A percentile compares a stretch with the other conserved stretches of the same genome.
Conservation (phyloP, 371 early-diverging fungal species). For the Actinomucor elegans region DNA sequence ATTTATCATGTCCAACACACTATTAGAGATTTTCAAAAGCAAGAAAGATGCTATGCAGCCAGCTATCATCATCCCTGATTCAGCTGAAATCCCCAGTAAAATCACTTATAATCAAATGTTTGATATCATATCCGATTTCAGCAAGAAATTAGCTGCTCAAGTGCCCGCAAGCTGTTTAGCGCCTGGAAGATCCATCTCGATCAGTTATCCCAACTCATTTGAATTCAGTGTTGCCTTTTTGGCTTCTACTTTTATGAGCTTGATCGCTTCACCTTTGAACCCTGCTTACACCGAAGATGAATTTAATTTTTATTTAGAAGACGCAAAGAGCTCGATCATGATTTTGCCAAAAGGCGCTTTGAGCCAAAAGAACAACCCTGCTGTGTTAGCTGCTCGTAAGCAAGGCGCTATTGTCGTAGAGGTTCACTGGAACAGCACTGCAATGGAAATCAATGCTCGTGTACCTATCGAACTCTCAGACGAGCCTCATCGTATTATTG, state of each 20-base stretch:
- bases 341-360: conserved; percentile 60
- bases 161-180: conserved; percentile 33
- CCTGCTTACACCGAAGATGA: conserved; percentile 73
- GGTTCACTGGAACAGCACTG: conserved; percentile 51
- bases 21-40: conserved; percentile 28
- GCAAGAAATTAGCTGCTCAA: conserved; percentile 26
- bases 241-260: conserved; percentile 61
- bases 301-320: conserved; percentile 79
- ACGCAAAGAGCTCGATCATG: conserved; percentile 63
- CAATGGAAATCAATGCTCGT: conserved; percentile 26
- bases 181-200: conserved; percentile 67
- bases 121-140: conserved; percentile 37
- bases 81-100: conserved; percentile 28
- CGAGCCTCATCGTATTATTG: conserved; percentile 13
- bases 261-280: conserved; percentile 79
- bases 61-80: conserved; percentile 48
- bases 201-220: conserved; percentile 71
- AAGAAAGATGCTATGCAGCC: conserved; percentile 13
- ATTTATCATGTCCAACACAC: conserved; percentile 19
- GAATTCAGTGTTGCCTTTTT: conserved; percentile 73
- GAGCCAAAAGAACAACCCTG: conserved; percentile 49
- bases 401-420: conserved; percentile 57
- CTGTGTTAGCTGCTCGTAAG: conserved; percentile 63
- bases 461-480: conserved; percentile 6
- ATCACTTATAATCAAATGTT: conserved; percentile 38